Conservation (phyloP, 2,329 filamentous ascomycete genomes). For the Arthrobotrys conoides region DNA sequence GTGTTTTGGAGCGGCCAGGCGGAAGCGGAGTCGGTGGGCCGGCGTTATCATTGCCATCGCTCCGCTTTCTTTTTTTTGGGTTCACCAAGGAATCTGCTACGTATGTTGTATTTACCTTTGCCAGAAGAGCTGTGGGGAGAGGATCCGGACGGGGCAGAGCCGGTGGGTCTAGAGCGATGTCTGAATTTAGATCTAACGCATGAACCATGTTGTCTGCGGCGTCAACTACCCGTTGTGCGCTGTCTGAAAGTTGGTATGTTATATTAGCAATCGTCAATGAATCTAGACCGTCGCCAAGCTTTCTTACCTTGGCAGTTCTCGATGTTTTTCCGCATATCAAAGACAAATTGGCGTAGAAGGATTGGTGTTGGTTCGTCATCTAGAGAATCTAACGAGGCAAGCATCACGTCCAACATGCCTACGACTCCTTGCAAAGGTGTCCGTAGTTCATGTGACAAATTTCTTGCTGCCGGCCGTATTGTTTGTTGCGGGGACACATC, state of each 20-base stretch:
- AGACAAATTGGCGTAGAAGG: slow-evolving; percentile 72
- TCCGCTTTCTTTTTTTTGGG: slow-evolving; percentile 57
- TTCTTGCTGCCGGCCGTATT: slow-evolving; percentile 79
- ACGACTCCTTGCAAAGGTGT: slow-evolving; percentile 84
- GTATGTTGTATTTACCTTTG: slow-evolving; percentile 39
- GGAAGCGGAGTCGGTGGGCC: slow-evolving; percentile 54
- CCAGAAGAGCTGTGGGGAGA: slow-evolving; percentile 31
- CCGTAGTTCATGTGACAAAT: slow-evolving; percentile 78
- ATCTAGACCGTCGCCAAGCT: slow-evolving; percentile 28
- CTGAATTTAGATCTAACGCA: slow-evolving; percentile 82
- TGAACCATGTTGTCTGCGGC: slow-evolving; percentile 82
- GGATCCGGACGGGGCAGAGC: slow-evolving; percentile 63
- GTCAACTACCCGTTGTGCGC: slow-evolving; percentile 79
- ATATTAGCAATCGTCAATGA: slow-evolving; percentile 20
- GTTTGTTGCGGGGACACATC: slow-evolving; percentile 75
- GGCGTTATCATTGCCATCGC: slow-evolving; percentile 51
- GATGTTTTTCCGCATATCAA: slow-evolving; percentile 77
- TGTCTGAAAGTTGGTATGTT: slow-evolving; percentile 70
- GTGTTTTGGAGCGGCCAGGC: slow-evolving; percentile 67
- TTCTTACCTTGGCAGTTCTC: slow-evolving; percentile 77
- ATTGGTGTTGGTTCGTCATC: slow-evolving; percentile 60
- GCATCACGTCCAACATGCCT: slow-evolving; percentile 83
- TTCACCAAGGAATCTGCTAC: slow-evolving; percentile 23
- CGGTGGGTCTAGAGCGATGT: slow-evolving; percentile 75
- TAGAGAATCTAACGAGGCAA: slow-evolving; percentile 71